phyloP scores from a whole-genome alignment of 176 grass and related monocot species.

The Carex parvula region DNA sequence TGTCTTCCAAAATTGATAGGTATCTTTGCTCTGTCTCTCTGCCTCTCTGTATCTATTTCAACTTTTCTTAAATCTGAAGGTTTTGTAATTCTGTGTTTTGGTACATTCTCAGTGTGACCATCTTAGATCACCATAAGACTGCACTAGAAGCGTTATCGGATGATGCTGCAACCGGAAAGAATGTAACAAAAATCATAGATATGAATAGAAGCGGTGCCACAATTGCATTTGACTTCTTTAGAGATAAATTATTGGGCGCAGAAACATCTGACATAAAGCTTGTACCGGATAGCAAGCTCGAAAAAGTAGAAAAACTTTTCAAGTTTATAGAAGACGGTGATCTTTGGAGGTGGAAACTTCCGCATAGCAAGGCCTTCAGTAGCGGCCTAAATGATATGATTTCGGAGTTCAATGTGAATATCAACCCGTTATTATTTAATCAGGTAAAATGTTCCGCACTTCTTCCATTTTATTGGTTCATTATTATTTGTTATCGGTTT shows the following conservation, averaged over 20 bases:
- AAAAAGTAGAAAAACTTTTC: conserved; percentile 68
- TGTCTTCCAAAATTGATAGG: conserved; percentile 77
- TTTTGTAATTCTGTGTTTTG: conserved; percentile 5
- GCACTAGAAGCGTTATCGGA: conserved; percentile 62
- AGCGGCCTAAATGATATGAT: conserved; percentile 80
- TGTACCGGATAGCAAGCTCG: conserved; percentile 49
- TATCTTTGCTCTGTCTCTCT: conserved; percentile 11
- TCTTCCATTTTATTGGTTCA: not conserved
- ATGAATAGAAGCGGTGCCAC: conserved; percentile 89
- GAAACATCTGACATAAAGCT: conserved; percentile 25
- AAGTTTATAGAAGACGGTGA: conserved; percentile 88
- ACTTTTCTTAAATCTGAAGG: not conserved
- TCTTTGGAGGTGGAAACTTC: conserved; percentile 76
- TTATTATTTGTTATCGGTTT: not conserved
- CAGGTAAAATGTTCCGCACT: conserved; percentile 37
- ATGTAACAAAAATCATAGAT: conserved; percentile 85
- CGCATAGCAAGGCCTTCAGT: conserved; percentile 75
- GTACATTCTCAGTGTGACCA: conserved; percentile 54
- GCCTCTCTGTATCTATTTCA: not conserved
- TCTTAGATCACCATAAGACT: conserved; percentile 95
- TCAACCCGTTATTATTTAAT: conserved; percentile 63
- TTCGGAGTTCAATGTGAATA: conserved; percentile 69
- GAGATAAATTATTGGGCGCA: conserved; percentile 41
- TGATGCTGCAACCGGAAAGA: conserved; percentile 41
- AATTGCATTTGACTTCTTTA: conserved; percentile 93